Conservation (phyloP, 1,139 yeast genomes). For the Candida freyschussii region DNA sequence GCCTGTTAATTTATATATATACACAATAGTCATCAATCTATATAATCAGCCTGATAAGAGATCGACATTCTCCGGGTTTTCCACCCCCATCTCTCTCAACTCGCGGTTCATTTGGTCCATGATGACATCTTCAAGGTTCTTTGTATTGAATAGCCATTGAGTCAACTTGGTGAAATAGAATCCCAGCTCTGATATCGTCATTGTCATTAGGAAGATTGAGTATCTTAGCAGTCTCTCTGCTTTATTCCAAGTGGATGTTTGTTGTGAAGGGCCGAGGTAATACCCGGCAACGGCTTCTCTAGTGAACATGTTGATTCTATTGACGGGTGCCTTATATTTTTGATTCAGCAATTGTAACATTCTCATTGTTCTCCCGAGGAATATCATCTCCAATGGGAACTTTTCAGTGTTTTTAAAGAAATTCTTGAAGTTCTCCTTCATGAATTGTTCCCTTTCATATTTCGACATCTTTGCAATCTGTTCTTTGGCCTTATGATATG, state of each 20-base stretch:
- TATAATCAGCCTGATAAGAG: slow-evolving; percentile 25
- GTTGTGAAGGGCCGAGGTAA: slow-evolving; percentile 17
- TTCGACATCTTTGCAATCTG: slow-evolving; percentile 27
- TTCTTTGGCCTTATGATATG: slow-evolving; percentile 30
- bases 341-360: slow-evolving; percentile 69
- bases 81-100: slow-evolving; percentile 40
- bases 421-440: slow-evolving; percentile 36
- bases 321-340: slow-evolving; percentile 66
- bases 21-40: too few species aligned
- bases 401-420: slow-evolving; percentile 59
- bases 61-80: slow-evolving; percentile 23
- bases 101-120: slow-evolving; percentile 41
- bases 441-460: slow-evolving; percentile 36
- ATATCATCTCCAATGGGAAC: slow-evolving; percentile 63
- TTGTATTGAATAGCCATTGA: slow-evolving; percentile 33
- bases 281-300: slow-evolving; percentile 39
- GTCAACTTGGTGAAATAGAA: slow-evolving; percentile 39
- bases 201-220: slow-evolving; percentile 33
- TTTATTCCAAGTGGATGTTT: slow-evolving; percentile 4
- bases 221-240: slow-evolving; percentile 22
- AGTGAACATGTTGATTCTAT: slow-evolving; percentile 61
- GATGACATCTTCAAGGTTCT: slow-evolving; percentile 45
- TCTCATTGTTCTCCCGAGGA: slow-evolving; percentile 66
- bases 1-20: too few species aligned
- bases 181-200: slow-evolving; percentile 40